A percentile compares a stretch with the other conserved stretches of the same genome.
Evolutionary conservation across 441 rosid genomes (phyloP).

Genomic region (Mallotus japonicus): DNA sequence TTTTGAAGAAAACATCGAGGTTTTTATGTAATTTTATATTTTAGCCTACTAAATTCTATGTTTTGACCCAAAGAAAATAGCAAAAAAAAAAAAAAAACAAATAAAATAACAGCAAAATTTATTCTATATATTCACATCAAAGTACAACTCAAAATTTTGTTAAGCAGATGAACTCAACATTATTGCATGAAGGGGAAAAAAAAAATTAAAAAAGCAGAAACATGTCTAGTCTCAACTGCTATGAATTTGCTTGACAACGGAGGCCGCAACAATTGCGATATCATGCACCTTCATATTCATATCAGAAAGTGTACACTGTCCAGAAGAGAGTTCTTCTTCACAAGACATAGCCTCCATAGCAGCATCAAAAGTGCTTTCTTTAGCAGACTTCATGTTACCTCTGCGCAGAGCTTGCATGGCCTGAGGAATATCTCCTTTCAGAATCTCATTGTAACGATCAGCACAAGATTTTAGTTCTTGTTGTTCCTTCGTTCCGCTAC

Average conservation of each 20-base stretch:
- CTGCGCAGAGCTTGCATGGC: slow-evolving; percentile 22
- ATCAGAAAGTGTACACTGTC: slow-evolving; percentile 25
- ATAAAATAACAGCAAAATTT: no score
- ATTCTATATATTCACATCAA: no score
- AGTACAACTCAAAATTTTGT: no score
- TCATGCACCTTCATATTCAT: slow-evolving; percentile 34
- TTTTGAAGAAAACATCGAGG: no score
- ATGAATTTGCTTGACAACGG: slow-evolving; percentile 24
- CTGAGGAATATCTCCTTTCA: slow-evolving; percentile 29
- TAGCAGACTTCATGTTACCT: slow-evolving; percentile 20
- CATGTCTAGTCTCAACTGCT: not conserved
- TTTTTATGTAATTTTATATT: no score
- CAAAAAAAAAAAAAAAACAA: no score
- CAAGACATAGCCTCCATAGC: slow-evolving; percentile 37
- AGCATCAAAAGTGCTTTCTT: slow-evolving; percentile 26
- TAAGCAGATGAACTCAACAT: no score
- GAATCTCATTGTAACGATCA: slow-evolving; percentile 26
- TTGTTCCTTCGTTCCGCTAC: not conserved
- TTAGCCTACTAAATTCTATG: no score
- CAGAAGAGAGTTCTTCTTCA: slow-evolving; percentile 25
- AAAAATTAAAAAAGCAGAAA: no score
- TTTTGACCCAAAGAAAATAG: no score
- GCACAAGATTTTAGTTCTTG: slow-evolving; percentile 27
- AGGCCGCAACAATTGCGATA: slow-evolving; percentile 29
- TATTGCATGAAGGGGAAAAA: no score